Evolutionary conservation across 2,329 filamentous ascomycete species (phyloP).

Genomic region (Akanthomyces uredinophilus): DNA sequence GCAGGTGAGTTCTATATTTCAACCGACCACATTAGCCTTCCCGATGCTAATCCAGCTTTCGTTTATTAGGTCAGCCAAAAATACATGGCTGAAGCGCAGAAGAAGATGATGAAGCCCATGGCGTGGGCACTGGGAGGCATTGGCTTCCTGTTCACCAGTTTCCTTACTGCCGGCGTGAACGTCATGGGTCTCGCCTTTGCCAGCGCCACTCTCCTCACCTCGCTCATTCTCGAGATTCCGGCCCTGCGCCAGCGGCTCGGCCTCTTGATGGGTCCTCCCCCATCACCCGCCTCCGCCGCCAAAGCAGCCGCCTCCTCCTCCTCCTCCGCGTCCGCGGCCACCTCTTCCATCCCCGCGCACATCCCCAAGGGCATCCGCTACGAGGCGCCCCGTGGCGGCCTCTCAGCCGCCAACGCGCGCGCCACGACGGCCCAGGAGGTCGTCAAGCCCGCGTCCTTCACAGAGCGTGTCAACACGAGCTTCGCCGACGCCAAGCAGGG

Average conservation of each 20-base stretch:
- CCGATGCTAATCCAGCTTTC: not conserved
- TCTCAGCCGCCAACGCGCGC: conserved; percentile 13
- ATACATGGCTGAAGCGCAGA: conserved; percentile 21
- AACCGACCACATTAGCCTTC: not conserved
- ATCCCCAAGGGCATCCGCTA: conserved; percentile 32
- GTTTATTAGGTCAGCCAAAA: conserved; percentile 31
- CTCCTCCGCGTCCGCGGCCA: conserved; percentile 26
- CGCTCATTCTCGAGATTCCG: conserved; percentile 33
- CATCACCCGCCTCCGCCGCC: conserved; percentile 19
- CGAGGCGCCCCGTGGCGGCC: conserved; percentile 29
- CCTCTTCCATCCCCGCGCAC: conserved; percentile 22
- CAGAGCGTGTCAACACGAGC: conserved; percentile 29
- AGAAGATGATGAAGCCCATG: conserved; percentile 37
- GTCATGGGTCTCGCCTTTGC: conserved; percentile 42
- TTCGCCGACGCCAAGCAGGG: conserved; percentile 35
- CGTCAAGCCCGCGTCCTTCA: conserved; percentile 22
- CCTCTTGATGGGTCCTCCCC: conserved; percentile 31
- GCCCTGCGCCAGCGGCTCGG: conserved; percentile 33
- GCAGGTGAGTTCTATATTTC: conserved; percentile 32
- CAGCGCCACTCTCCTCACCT: conserved; percentile 32
- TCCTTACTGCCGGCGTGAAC: conserved; percentile 44
- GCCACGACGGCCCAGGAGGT: conserved; percentile 18
- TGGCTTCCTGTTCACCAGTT: conserved; percentile 41
- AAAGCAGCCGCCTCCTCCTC: conserved; percentile 32
- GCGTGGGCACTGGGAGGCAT: conserved; percentile 38